Evolutionary conservation across 768 basidiomycete genomes (phyloP).

Genomic region (Tubosaeta brunneosetosa): DNA sequence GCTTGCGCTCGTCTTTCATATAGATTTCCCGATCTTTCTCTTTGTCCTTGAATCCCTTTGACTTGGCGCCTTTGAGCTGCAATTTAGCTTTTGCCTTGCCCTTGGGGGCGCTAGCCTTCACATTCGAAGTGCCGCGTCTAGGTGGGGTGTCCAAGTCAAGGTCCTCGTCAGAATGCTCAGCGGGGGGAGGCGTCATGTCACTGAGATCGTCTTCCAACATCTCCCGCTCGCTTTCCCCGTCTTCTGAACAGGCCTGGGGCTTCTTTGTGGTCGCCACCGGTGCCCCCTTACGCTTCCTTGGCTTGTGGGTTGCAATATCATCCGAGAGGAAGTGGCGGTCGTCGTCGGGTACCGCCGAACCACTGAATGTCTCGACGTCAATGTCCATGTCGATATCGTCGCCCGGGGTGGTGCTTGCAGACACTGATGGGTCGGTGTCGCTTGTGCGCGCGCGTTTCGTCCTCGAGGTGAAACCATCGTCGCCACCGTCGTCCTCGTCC

Average conservation of each 20-base stretch:
- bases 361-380: slow-evolving; percentile 35
- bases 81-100: slow-evolving; percentile 22
- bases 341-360: slow-evolving; percentile 6
- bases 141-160: slow-evolving; percentile 19
- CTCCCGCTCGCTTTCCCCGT: slow-evolving; percentile 24
- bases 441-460: slow-evolving; percentile 25
- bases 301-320: slow-evolving; percentile 1
- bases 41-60: slow-evolving; percentile 31
- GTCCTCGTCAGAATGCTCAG: slow-evolving; percentile 26
- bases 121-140: slow-evolving; percentile 22
- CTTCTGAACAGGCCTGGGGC: slow-evolving; percentile 25
- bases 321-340: slow-evolving; percentile 23
- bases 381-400: slow-evolving; percentile 41
- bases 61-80: slow-evolving; percentile 20
- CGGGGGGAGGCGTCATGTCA: slow-evolving; percentile 21
- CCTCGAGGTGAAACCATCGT: slow-evolving; percentile 21
- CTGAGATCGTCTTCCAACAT: slow-evolving; percentile 24
- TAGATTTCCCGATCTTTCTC: slow-evolving; percentile 32
- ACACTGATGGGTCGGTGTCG: slow-evolving; percentile 25
- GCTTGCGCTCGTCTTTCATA: slow-evolving; percentile 41
- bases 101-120: slow-evolving; percentile 21
- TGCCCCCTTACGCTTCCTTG: slow-evolving; percentile 16
- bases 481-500: slow-evolving; percentile 30
- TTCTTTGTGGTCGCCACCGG: slow-evolving; percentile 19
- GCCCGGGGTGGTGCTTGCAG: slow-evolving; percentile 34